Evolutionary conservation across 2,329 filamentous ascomycete species (phyloP).

Genomic region (Drechmeria coniospora): DNA sequence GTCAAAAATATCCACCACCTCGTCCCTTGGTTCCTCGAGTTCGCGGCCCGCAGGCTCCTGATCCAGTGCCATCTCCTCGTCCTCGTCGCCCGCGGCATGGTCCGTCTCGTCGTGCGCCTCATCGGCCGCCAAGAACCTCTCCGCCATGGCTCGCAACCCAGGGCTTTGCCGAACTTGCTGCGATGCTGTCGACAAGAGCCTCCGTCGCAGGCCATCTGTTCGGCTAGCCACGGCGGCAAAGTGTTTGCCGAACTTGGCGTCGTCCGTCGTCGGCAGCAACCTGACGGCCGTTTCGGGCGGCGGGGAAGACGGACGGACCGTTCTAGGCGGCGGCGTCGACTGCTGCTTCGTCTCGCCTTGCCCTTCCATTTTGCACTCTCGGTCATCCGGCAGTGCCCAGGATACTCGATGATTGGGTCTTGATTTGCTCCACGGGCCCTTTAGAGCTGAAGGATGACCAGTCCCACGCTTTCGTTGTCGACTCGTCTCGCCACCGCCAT

Average conservation of each 20-base stretch:
- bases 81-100: neutral
- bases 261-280: constrained; percentile 18
- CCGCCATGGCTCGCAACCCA: constrained; percentile 11
- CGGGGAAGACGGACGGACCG: constrained; percentile 24
- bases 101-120: constrained; percentile 2
- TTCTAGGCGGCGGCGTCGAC: constrained; percentile 5
- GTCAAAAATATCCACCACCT: constrained; percentile 21
- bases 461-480: constrained; percentile 9
- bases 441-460: constrained; percentile 17
- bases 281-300: constrained; percentile 22
- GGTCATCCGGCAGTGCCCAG: constrained; percentile 19
- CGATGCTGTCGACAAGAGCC: constrained; percentile 25
- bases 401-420: constrained; percentile 17
- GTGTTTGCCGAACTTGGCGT: constrained; percentile 28
- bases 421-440: constrained; percentile 16
- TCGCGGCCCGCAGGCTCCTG: constrained; percentile 5
- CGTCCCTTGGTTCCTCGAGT: constrained; percentile 17
- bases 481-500: too few species aligned
- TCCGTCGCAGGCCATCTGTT: constrained; percentile 13
- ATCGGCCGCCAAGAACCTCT: constrained; percentile 11
- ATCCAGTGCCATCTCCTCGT: neutral
- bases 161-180: constrained; percentile 16
- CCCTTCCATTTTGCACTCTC: constrained; percentile 6
- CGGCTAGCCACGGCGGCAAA: constrained; percentile 28
- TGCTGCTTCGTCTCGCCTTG: constrained; percentile 1